phyloP scores from a whole-genome alignment of 495 filamentous ascomycete genomes.

The Tuber magnatum region DNA sequence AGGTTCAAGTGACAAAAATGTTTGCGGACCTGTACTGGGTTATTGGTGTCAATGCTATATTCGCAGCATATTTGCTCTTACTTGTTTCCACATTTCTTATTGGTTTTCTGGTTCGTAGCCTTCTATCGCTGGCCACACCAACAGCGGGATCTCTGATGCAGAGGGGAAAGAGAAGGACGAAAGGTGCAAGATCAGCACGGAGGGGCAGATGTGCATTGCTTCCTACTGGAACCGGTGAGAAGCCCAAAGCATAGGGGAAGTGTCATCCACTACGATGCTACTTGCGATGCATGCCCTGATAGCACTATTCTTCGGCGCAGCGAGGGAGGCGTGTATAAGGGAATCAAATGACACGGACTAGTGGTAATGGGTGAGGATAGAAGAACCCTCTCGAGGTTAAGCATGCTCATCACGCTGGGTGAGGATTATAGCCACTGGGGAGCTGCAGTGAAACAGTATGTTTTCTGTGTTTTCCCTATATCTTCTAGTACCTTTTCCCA shows the following conservation, averaged over 20 bases:
- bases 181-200: constrained; percentile 8
- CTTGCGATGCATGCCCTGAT: constrained; percentile 35
- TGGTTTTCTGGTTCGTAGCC: constrained; percentile 72
- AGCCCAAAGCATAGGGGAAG: constrained; percentile 44
- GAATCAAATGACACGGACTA: constrained; percentile 32
- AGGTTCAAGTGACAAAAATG: constrained; percentile 68
- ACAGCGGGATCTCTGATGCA: constrained; percentile 38
- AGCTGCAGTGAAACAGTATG: constrained; percentile 9
- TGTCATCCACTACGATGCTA: constrained; percentile 18
- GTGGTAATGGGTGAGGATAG: constrained; percentile 11
- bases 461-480: not conserved
- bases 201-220: constrained; percentile 31
- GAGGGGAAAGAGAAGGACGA: constrained; percentile 38
- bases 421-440: constrained; percentile 26
- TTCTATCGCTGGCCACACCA: constrained; percentile 67
- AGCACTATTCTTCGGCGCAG: constrained; percentile 31
- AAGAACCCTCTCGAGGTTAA: constrained; percentile 13
- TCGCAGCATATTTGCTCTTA: too few species aligned
- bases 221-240: constrained; percentile 29
- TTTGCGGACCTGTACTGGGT: constrained; percentile 78
- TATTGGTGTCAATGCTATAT: constrained; percentile 65
- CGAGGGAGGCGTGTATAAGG: too few species aligned
- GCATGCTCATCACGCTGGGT: constrained; percentile 29
- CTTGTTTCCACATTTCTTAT: not conserved
- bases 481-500: not conserved